Evolutionary conservation across 75 land plant genomes (phyloP), one percentile per base, ranked within the genome.

Genomic region (Cupressus sempervirens): DNA sequence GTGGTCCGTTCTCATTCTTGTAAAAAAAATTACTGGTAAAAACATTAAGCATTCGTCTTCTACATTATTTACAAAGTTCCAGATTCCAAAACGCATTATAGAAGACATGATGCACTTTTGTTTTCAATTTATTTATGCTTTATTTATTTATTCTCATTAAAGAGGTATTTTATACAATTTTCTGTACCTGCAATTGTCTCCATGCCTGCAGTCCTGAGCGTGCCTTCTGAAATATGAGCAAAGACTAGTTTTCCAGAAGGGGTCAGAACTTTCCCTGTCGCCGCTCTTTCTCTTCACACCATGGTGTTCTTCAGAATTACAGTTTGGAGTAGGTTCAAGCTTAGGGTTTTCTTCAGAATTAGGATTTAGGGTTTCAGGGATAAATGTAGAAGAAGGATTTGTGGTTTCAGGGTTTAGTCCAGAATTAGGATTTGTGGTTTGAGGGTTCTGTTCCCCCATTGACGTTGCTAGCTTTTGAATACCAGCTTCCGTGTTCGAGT

Each of bases 171-270:
- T 4, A 58, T 58, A 18, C 7, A 58, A 58, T 58, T 72, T 32
- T 30, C 13, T 3, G 12, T 84, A 97, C 84, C 92, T 89, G 83
- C 99, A 97, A 32, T 85, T 46, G 30, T 88, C 92, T 0, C 96
- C 97, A 79, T 97, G 99, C 87, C 92, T 93, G 86, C 99, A 97
- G 62, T 34, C 38, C 16, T 82, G 84, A 5, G 85, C 45, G 7
- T 83, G 80, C 45, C 94, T 87, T 52, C 99, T 85, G 86, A 91
- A 95, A 88, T 84, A 97, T 1, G 99, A 95, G 83, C 99, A 97
- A 26, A 97, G 87, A 79, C 97, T 97, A 36, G 97, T 95, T 58
- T 97, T 97, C 91, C 91, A 91, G 10, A 89, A 68, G 6, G 92
- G 88, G 83, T 90, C 75, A 13, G 32, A 36, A 36, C 20, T 35